Percentiles rank a stretch among this genome's conserved stretches.
Conservation (phyloP, 2,329 filamentous ascomycete species). For the Apiospora rasikravindrae region DNA sequence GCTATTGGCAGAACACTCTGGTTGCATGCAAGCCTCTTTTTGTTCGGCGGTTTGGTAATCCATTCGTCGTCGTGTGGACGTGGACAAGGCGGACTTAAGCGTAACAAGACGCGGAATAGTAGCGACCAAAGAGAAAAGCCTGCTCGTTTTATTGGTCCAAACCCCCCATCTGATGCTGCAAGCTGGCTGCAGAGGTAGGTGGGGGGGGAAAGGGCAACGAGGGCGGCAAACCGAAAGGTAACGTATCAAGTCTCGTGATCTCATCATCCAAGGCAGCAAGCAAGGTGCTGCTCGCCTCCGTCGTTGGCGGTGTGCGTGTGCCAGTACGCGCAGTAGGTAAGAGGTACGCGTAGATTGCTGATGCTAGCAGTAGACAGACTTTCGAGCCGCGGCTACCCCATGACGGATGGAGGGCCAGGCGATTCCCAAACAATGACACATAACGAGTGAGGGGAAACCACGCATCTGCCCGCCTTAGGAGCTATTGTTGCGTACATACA, state of each 20-base stretch:
- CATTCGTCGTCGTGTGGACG: background rate
- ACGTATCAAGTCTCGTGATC: constrained; percentile 16
- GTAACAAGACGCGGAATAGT: background rate
- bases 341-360: background rate
- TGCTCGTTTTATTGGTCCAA: background rate
- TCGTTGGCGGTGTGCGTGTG: background rate
- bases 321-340: background rate
- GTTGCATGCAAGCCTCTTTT: constrained; percentile 6
- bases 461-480: constrained; percentile 1
- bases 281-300: background rate
- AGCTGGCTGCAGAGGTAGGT: background rate
- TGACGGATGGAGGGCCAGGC: constrained; percentile 9
- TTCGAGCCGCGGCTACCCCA: background rate
- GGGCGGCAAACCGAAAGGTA: constrained; percentile 12
- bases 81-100: constrained; percentile 6
- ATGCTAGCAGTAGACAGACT: background rate
- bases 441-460: background rate
- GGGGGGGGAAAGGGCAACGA: background rate
- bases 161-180: constrained; percentile 8
- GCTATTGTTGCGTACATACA: constrained; percentile 7
- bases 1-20: constrained; percentile 3
- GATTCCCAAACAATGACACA: background rate
- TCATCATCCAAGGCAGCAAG: background rate
- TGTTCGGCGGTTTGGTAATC: background rate
- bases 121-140: background rate